Conservation (phyloP, 2,329 filamentous ascomycete genomes). For the Juglanconis sp. region DNA sequence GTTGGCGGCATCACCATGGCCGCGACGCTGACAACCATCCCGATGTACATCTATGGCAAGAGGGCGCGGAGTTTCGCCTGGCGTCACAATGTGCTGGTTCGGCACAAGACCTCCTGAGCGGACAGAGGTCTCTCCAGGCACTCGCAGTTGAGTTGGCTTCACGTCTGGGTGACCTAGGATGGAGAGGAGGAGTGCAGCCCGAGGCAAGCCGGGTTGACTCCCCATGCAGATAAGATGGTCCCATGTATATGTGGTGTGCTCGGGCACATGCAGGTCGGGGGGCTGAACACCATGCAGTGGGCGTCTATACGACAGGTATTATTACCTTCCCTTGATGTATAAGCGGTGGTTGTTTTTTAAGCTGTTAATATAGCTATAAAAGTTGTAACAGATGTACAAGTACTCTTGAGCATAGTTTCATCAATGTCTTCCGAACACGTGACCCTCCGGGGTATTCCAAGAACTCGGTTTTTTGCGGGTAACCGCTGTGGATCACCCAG, state of each 20-base stretch:
- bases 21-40: conserved; percentile 29
- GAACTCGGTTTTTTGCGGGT: neutral
- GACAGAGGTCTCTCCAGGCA: no score
- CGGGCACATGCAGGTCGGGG: neutral
- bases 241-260: neutral
- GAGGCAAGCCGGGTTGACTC: neutral
- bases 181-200: neutral
- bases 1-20: conserved; percentile 34
- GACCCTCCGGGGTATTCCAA: no score
- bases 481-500: neutral
- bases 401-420: no score
- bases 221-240: neutral
- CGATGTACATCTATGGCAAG: conserved; percentile 28
- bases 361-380: no score
- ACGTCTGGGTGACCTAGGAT: no score
- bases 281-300: neutral
- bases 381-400: no score
- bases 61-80: conserved; percentile 16
- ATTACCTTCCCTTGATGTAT: neutral
- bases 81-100: neutral
- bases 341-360: neutral
- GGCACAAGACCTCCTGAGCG: no score
- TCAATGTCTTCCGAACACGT: no score
- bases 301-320: neutral
- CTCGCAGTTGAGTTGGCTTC: no score